Percentiles rank a stretch among this genome's conserved stretches.
phyloP scores from a whole-genome alignment of 148 eudicot species.

The Talinum fruticosum region DNA sequence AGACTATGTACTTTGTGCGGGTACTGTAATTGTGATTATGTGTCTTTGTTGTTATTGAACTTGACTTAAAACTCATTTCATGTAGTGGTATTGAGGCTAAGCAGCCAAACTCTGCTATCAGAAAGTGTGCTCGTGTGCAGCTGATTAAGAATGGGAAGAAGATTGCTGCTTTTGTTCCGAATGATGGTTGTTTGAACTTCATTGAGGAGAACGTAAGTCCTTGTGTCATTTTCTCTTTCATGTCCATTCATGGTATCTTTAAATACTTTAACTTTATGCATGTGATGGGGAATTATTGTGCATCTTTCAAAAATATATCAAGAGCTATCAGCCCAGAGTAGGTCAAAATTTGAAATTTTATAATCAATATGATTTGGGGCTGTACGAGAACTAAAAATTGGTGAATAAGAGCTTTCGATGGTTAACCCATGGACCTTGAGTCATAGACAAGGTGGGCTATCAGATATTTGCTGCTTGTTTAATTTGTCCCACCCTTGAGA shows the following conservation, averaged over 20 bases:
- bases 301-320: background rate
- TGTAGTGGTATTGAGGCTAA: conserved; percentile 92
- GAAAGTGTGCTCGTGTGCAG: conserved; percentile 96
- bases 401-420: background rate
- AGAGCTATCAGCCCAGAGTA: background rate
- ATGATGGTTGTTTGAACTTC: conserved; percentile 96
- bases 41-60: background rate
- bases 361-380: no score
- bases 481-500: no score
- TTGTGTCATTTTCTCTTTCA: background rate
- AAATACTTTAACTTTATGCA: background rate
- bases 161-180: conserved; percentile 94
- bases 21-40: background rate
- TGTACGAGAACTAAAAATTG: background rate
- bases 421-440: background rate
- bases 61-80: background rate
- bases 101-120: conserved; percentile 96
- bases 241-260: background rate
- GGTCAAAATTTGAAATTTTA: background rate
- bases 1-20: background rate
- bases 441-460: background rate
- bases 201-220: conserved; percentile 84
- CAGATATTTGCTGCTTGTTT: background rate
- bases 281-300: background rate
- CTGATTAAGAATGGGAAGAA: conserved; percentile 92